Base-by-base conservation (phyloP, 495 filamentous ascomycete species). In the Jackrogersella minutella region DNA sequence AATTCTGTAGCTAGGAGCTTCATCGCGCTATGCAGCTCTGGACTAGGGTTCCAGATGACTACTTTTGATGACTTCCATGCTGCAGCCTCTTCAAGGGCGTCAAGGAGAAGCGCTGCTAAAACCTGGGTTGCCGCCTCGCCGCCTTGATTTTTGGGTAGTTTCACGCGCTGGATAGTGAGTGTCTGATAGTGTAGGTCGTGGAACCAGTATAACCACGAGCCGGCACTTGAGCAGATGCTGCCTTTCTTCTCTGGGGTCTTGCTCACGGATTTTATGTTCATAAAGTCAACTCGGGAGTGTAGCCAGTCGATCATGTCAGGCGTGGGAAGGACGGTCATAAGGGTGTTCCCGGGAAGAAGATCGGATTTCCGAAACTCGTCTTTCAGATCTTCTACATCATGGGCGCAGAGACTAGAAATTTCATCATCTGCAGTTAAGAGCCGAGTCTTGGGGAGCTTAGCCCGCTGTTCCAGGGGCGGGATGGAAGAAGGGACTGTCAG, bases 121-220 rank as follows among this genome's bases (percentile, higher is more conserved):
- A 16, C 56, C 3, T 19, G 22, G 1, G 34, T 64, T 0, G 41
- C 14, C 16, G n/a, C 24, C 0, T 54, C 47, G 2, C 51, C 14
- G 26, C 17, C 21, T 36, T 49, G 54, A 41, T 10, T 17, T 7
- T 28, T 14, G 2, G 46, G 61, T 1, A 17, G n/a, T 34, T 55
- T 66, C 16, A 61, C 11, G 10, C 70, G 58, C 46, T 67, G 62
- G 13, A 70, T 44, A 7, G 19, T 59, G 1, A 73, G 39, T 13
- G 58, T 57, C 2, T 62, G 10, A 4, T 31, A 14, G 28, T 14
- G 50, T 3, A 67, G 46, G 14, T 70, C 62, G 24, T 64, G 47
- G 44, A 30, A 64, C 70, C 70, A 73, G 54, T 60, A 73, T 37
- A 64, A 0, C 70, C 70, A 73, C 1, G 66, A 37, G n/a, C 43